phyloP scores from a whole-genome alignment of 495 filamentous ascomycete genomes.

The Podospora pseudopauciseta region DNA sequence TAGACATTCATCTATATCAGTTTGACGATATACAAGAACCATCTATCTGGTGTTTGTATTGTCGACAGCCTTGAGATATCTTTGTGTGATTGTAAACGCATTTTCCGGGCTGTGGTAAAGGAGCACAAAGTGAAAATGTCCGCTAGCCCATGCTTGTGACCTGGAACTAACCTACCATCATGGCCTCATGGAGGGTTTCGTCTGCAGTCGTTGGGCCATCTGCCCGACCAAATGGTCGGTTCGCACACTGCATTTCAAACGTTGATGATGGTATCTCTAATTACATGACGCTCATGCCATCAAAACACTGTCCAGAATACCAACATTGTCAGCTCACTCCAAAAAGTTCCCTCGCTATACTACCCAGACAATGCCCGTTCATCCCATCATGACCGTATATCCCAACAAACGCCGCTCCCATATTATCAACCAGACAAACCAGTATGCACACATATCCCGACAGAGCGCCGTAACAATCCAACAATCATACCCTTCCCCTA shows the following conservation, averaged over 20 bases:
- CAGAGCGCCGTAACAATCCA: not conserved
- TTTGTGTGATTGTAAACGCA: not conserved
- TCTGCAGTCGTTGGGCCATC: not conserved
- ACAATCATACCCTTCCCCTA: conserved; percentile 45
- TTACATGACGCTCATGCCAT: not conserved
- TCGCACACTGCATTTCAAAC: not conserved
- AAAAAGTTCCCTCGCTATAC: not conserved
- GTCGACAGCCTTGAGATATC: not conserved
- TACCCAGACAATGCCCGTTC: not conserved
- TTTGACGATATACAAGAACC: too few relatives aligned
- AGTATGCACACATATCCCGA: not conserved
- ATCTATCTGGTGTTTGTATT: too few relatives aligned
- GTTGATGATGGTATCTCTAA: not conserved
- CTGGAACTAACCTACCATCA: not conserved
- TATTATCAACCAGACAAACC: not conserved
- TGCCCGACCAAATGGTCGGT: not conserved
- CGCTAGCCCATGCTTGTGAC: not conserved
- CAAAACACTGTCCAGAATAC: not conserved
- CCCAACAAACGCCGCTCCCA: not conserved
- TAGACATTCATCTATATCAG: too few relatives aligned
- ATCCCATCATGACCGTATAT: not conserved
- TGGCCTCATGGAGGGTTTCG: not conserved
- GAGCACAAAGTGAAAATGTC: not conserved
- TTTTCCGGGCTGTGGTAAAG: not conserved
- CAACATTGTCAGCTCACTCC: not conserved